Evolutionary conservation across 2,329 filamentous ascomycete species (phyloP).

Genomic region (Sclerotinia nivalis): DNA sequence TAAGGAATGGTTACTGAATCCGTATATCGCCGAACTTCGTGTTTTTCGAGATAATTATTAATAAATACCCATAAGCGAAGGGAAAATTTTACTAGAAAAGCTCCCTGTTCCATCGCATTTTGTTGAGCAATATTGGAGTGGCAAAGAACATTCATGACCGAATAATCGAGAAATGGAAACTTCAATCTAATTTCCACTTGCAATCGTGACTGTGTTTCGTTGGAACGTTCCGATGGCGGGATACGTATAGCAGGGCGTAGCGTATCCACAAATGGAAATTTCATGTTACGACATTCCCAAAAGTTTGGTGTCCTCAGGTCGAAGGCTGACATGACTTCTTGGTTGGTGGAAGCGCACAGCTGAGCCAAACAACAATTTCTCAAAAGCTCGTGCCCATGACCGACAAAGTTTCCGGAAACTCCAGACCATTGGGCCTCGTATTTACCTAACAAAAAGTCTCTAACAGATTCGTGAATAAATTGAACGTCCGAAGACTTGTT

Average conservation of each 20-base stretch:
- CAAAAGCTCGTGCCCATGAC: constrained; percentile 33
- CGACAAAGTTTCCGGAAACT: constrained; percentile 29
- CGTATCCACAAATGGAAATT: background rate
- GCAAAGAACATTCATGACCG: constrained; percentile 44
- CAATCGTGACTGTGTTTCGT: constrained; percentile 23
- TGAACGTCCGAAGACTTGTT: constrained; percentile 42
- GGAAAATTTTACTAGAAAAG: constrained; percentile 42
- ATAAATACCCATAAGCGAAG: constrained; percentile 39
- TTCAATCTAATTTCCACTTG: constrained; percentile 30
- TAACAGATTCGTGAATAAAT: constrained; percentile 46
- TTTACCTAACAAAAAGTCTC: constrained; percentile 46
- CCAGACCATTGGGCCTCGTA: constrained; percentile 32
- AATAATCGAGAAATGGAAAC: constrained; percentile 52
- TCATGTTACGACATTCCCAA: background rate
- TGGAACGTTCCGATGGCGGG: background rate
- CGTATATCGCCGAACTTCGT: constrained; percentile 36
- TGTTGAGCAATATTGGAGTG: constrained; percentile 46
- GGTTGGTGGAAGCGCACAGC: constrained; percentile 26
- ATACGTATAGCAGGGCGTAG: fast-evolving
- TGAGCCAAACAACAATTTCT: constrained; percentile 35
- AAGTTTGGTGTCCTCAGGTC: constrained; percentile 26
- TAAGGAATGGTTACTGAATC: constrained; percentile 40
- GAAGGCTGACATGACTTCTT: constrained; percentile 26
- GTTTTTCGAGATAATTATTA: constrained; percentile 40
- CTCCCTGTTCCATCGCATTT: constrained; percentile 39